Base-by-base conservation (phyloP, 495 filamentous ascomycete species). In the Letharia columbiana region DNA sequence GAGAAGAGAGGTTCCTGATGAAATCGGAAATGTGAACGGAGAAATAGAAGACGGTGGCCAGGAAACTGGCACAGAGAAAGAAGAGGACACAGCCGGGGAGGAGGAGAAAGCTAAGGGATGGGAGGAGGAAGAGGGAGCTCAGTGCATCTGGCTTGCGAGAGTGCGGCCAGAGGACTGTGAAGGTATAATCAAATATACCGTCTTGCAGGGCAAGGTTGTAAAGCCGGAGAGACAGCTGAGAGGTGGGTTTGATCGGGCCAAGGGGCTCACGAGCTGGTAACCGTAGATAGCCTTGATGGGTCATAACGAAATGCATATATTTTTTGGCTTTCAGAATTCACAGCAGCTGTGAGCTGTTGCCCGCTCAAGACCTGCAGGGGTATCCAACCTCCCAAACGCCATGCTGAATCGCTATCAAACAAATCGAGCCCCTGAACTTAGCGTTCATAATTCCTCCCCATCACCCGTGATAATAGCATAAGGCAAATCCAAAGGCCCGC, bases 121-220 rank as follows among this genome's bases (percentile, higher is more conserved):
- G 37, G 83, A 87, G 15, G 60, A 62, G 60, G 71, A 70, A n/a
- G 78, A 81, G 72, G 92, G 89, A 2, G 84, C 82, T 63, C 92
- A 96, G 79, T 93, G 92, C 62, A 93, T 98, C 68, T 98, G 94
- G 94, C 78, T 98, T 35, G 94, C 93, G 47, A 81, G 92, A 42
- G 87, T 98, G 13, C 75, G 82, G 72, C 94, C 95, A 3, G 90
- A 94, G 78, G 91, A 98, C 72, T 96, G 95, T 66, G 94, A 96
- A 82, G 92, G 91, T 64, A 88, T 98, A 62, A 86, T 98, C 50
- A 83, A 85, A 74, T 95, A 87, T 75, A 98, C 95, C 1, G 84
- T 98, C 2, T 71, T 97, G 70, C 86, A 96, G 80, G 95, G 94
- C 9, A 97, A 96, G 80, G 87, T 98, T 23, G 84, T 98, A 47